phyloP scores from a whole-genome alignment of 192 early-diverging fungal genomes.

The Umbelopsis sp. region DNA sequence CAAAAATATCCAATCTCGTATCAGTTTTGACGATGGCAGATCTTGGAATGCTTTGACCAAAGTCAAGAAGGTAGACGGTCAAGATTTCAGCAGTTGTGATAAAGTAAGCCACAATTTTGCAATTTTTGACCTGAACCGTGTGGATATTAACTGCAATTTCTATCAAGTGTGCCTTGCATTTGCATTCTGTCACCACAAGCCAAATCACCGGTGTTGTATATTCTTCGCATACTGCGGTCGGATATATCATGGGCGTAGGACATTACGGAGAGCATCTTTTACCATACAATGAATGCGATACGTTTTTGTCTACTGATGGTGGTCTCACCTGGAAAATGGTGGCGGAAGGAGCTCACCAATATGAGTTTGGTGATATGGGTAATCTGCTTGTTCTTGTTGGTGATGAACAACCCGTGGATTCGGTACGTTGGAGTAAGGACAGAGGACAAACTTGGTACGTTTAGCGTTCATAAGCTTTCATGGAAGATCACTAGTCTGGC shows the following conservation, averaged over 20 bases:
- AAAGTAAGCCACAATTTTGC: neutral
- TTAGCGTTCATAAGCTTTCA: neutral
- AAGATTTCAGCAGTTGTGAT: conserved; percentile 31
- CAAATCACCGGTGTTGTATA: conserved; percentile 74
- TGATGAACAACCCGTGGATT: conserved; percentile 52
- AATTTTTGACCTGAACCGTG: neutral
- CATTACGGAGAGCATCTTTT: conserved; percentile 75
- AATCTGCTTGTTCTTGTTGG: conserved; percentile 75
- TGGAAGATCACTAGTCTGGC: neutral
- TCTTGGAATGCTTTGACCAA: conserved; percentile 69
- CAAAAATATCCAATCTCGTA: conserved; percentile 70
- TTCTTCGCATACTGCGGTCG: conserved; percentile 72
- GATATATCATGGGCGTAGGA: conserved; percentile 91
- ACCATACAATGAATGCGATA: conserved; percentile 78
- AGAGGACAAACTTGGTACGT: conserved; percentile 75
- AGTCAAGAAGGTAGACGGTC: conserved; percentile 28
- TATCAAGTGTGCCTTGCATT: conserved; percentile 74
- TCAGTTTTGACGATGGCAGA: conserved; percentile 88
- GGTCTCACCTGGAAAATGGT: conserved; percentile 76
- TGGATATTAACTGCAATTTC: conserved; percentile 27
- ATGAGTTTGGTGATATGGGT: conserved; percentile 86
- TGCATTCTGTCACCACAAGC: conserved; percentile 80
- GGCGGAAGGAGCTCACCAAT: conserved; percentile 74
- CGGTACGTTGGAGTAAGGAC: conserved; percentile 77
- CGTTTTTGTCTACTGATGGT: conserved; percentile 84